These are phyloP conservation scores for Backusella parvicylindrica DNA, from an alignment of 192 early-diverging fungal species.

Conservation along the genomic window DNA sequence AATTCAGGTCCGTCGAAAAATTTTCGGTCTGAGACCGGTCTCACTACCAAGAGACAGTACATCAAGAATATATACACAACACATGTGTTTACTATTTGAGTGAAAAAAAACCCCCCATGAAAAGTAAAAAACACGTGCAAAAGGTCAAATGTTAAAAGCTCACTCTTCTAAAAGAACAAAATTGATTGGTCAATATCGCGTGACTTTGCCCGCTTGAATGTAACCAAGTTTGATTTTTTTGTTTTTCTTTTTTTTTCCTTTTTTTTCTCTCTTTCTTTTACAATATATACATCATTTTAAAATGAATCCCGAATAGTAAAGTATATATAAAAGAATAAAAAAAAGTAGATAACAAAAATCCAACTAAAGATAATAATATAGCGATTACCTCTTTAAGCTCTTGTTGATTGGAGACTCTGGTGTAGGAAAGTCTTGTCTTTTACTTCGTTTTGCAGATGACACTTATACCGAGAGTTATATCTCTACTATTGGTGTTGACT, in stretches of 20 bases:
- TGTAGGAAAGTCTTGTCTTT: slow-evolving; percentile 95
- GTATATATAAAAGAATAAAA: background rate
- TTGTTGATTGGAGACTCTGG: slow-evolving; percentile 97
- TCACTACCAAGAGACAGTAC: too few relatives aligned
- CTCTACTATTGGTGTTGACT: slow-evolving; percentile 97
- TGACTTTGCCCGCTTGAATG: background rate
- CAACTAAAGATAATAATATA: slow-evolving; percentile 26
- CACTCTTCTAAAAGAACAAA: background rate
- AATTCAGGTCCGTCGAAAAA: too few relatives aligned
- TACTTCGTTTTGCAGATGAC: slow-evolving; percentile 97
- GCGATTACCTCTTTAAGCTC: slow-evolving; percentile 98
- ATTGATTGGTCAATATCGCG: background rate
- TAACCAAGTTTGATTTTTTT: background rate
- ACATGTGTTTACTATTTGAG: too few relatives aligned
- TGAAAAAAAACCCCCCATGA: background rate
- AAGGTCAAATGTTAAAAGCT: background rate
- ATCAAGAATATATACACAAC: too few relatives aligned
- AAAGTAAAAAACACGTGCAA: background rate
- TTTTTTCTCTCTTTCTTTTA: background rate
- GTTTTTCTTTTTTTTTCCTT: background rate
- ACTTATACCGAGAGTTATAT: slow-evolving; percentile 98
- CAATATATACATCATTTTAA: background rate
- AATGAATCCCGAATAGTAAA: slow-evolving; percentile 20
- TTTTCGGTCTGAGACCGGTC: too few relatives aligned
- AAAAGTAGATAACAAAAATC: background rate